Percentiles rank a stretch among this genome's conserved stretches.
These are phyloP conservation scores for Colletotrichum orbiculare DNA, from an alignment of 2,329 filamentous ascomycete genomes.

Conservation along the genomic window DNA sequence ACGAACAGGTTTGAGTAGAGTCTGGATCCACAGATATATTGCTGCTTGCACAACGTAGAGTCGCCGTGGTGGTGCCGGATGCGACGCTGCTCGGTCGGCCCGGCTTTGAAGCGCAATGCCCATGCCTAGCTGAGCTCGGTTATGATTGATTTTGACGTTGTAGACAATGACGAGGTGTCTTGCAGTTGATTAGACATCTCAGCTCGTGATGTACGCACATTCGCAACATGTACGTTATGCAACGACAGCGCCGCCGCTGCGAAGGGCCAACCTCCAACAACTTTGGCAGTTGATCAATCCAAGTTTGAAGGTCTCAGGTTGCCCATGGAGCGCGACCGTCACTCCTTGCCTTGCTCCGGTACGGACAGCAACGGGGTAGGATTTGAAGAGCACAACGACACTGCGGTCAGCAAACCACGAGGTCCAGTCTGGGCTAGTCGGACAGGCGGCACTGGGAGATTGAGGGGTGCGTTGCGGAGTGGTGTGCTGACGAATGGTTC, in stretches of 20 bases:
- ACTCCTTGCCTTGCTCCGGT: too few relatives aligned
- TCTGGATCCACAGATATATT: neutral
- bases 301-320: too few relatives aligned
- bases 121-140: neutral
- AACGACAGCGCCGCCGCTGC: too few relatives aligned
- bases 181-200: too few relatives aligned
- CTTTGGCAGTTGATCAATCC: too few relatives aligned
- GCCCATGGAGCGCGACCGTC: too few relatives aligned
- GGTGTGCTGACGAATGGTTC: neutral
- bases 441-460: conserved; percentile 4
- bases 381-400: neutral
- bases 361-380: neutral
- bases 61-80: conserved; percentile 21
- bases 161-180: too few relatives aligned
- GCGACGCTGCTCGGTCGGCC: conserved; percentile 17
- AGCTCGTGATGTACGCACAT: too few relatives aligned
- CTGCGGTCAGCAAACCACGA: conserved; percentile 3
- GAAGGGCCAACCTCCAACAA: too few relatives aligned
- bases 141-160: too few relatives aligned
- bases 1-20: conserved; percentile 10
- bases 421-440: neutral
- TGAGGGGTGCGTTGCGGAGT: neutral
- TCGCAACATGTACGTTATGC: too few relatives aligned
- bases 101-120: neutral
- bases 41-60: neutral